Conservation (phyloP, 73 alveolate genomes). For the Paramecium biaurelia region DNA sequence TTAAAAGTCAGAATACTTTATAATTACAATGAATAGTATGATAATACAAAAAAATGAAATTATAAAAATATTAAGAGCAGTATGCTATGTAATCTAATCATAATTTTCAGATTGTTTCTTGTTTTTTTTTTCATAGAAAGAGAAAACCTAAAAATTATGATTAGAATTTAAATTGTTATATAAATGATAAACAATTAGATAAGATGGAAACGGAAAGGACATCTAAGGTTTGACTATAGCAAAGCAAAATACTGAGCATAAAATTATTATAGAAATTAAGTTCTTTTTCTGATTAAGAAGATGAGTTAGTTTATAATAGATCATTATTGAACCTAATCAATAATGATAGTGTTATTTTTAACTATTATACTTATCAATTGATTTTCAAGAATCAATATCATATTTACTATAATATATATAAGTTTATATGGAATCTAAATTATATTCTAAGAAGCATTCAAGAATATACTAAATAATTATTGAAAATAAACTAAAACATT, state of each 20-base stretch:
- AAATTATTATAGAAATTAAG: neutral
- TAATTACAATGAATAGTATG: neutral
- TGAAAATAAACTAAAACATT: neutral
- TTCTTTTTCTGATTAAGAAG: neutral
- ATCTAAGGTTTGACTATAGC: neutral
- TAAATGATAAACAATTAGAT: neutral
- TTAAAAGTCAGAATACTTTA: neutral
- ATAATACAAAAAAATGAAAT: neutral
- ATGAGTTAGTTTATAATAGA: neutral
- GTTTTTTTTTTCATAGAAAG: too few species aligned
- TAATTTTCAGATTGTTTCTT: neutral
- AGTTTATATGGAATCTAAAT: neutral
- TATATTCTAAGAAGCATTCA: neutral
- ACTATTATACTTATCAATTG: neutral
- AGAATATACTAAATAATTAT: neutral
- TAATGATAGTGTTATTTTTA: neutral
- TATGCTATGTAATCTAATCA: neutral
- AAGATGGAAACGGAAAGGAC: neutral
- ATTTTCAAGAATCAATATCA: too few species aligned
- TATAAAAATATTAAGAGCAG: neutral
- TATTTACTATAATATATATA: too few species aligned
- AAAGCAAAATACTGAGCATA: neutral
- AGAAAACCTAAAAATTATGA: too few species aligned
- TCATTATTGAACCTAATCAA: neutral
- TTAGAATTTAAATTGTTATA: neutral